Conservation (phyloP, 208 protist genomes). For the Wallacemonas sp. region DNA sequence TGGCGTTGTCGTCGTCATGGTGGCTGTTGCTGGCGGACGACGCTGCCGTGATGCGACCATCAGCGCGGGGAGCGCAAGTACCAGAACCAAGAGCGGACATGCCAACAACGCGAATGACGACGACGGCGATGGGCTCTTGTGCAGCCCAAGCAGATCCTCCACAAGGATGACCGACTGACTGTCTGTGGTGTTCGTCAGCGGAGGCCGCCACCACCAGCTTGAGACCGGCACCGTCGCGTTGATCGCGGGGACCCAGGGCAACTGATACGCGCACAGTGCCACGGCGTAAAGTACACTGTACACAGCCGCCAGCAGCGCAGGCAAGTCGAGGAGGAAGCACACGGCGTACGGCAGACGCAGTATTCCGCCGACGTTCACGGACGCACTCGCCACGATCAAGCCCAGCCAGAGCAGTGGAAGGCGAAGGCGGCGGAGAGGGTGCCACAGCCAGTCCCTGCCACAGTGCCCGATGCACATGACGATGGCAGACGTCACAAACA, state of each 20-base stretch:
- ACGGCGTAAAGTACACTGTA: constrained; percentile 15
- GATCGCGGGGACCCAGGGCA: constrained; percentile 19
- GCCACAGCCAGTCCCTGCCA: neutral
- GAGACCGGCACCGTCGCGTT: neutral
- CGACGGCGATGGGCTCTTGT: neutral
- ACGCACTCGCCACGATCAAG: neutral
- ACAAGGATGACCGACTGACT: neutral
- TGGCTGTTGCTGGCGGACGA: no score
- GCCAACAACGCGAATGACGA: neutral
- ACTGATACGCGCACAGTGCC: constrained; percentile 12
- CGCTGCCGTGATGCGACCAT: no score
- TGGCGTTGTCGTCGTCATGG: neutral
- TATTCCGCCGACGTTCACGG: neutral
- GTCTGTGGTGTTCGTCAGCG: neutral
- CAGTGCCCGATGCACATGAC: neutral
- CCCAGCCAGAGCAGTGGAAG: neutral
- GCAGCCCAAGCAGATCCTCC: constrained; percentile 4
- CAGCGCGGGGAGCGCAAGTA: neutral
- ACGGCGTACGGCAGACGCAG: constrained; percentile 15
- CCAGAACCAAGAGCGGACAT: neutral
- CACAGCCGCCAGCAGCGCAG: neutral
- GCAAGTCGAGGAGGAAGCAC: constrained; percentile 2
- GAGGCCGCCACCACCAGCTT: constrained; percentile 1
- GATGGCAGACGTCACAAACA: neutral
- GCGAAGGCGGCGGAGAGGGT: neutral